Base-by-base conservation (phyloP, 768 basidiomycete genomes). In the Collybia sp. region DNA sequence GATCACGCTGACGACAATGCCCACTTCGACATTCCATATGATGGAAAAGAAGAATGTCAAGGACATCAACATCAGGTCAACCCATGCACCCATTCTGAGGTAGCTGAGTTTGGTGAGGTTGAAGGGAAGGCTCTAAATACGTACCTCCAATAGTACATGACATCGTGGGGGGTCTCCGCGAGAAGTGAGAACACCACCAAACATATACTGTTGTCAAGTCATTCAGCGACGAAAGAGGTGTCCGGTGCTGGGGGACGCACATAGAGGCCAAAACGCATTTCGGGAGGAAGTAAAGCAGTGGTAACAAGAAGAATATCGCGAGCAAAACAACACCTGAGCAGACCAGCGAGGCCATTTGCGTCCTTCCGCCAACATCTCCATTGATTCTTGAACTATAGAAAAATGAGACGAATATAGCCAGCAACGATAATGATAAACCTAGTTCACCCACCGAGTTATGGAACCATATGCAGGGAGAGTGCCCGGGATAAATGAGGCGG, bases 391-490 rank as follows among this genome's bases (percentile, higher is more conserved):
- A 89, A 51, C 88, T 76, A 47, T 19, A 15, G n/a, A 4, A 19
- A 10, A 32, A 5, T 8, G 33, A 39, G 44, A 33, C 40, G 17
- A 12, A 25, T 25, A 6, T 16, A 12, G 13, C 30, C 19, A 30
- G 20, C 12, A 9, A 44, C 12, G 18, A n/a, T 16, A 69, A 17
- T 3, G 32, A 34, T 33, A 16, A 6, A 30, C 38, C 30, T 31
- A 34, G 13, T 9, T 32, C 3, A 64, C 69, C 40, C 54, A 87
- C 88, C 90, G 76, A 1, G 96, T 93, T 53, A 98, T 92, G 4
- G 90, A 91, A 2, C 95, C 96, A 59, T 85, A 96, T 0, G 92
- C 91, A 3, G 94, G 93, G 1, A 98, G 72, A 0, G 89, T 88
- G 1, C 96, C 95, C 3, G 90, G 86, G 44, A 97, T 68, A 56